A percentile compares a stretch with the other conserved stretches of the same genome.
phyloP scores from a whole-genome alignment of 306 rosid species.

The Sphenostylis stenocarpa region DNA sequence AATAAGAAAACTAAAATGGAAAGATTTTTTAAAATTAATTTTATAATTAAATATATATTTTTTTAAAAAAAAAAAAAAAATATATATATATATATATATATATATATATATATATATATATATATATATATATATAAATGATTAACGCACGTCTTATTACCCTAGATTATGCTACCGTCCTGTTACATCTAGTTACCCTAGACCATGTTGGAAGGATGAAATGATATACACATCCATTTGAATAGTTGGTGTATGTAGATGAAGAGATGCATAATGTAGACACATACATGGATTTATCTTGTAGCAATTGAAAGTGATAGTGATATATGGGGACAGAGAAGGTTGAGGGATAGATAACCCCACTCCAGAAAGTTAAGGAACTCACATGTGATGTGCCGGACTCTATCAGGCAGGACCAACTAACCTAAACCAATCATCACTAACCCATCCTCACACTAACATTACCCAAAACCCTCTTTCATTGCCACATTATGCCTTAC shows the following conservation, averaged over 20 bases:
- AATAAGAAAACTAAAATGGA: too few relatives aligned
- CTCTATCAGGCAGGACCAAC: constrained; percentile 41
- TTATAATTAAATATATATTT: too few relatives aligned
- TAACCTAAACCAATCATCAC: constrained; percentile 41
- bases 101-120: too few relatives aligned
- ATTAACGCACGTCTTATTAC: too few relatives aligned
- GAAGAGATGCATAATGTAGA: not conserved
- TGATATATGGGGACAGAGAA: constrained; percentile 28
- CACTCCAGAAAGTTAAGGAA: constrained; percentile 26
- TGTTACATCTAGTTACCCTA: too few relatives aligned
- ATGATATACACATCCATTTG: not conserved
- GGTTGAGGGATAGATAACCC: constrained; percentile 19
- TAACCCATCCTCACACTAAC: constrained; percentile 36
- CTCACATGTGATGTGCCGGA: constrained; percentile 46
- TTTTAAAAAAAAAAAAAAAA: too few relatives aligned
- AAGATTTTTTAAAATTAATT: too few relatives aligned
- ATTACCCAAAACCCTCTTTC: constrained; percentile 26
- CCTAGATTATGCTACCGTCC: too few relatives aligned
- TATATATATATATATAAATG: too few relatives aligned
- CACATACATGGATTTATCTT: constrained; percentile 24
- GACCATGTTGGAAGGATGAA: too few relatives aligned
- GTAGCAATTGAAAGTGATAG: constrained; percentile 34
- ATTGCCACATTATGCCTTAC: constrained; percentile 41
- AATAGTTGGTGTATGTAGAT: not conserved
- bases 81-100: too few relatives aligned